Base-by-base conservation (phyloP, 768 basidiomycete genomes). In the Paxillus ammoniavirescens region DNA sequence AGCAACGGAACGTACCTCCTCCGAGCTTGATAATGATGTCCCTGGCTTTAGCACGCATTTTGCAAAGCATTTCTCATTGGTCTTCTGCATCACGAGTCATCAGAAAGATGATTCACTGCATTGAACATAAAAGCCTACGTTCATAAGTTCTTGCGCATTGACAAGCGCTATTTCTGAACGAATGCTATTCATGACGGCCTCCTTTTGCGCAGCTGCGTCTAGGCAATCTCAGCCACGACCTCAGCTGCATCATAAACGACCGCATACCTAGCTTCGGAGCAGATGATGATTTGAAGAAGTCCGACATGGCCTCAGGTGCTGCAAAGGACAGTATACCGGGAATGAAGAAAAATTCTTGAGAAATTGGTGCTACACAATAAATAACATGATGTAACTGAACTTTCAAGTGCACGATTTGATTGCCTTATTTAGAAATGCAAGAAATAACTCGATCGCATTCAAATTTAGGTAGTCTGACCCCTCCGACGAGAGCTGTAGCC, bases 71-170 rank as follows among this genome's bases (percentile, higher is more conserved):
- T 84, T 83, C 52, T 92, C 88, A 57, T 81, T 87, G 13, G 84
- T 79, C 83, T 87, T 91, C 90, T 93, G 61, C 15, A 33, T 10
- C 14, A 48, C 12, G 13, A 13, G 15, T 10, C 0, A 30, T 63
- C 18, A 63, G 33, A 46, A 6, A 21, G 28, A 17, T 30, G 9
- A 12, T 21, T 7, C 5, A 3, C 33, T 26, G 6, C 15, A 52
- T 5, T 17, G 15, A 10, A n/a, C 28, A n/a, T 13, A 23, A 40
- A 36, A 18, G 26, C 55, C 43, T 67, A 90, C 91, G 54, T 83
- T 86, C 68, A 93, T 86, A 46, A 93, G 82, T 60, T 90, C 87
- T 65, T 93, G 90, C 0, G 87, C 91, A 53, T 88, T 89, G 1
- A 80, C 77, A 12, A 89, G 73, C 6, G 82, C 86, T 54, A 93